phyloP scores from a whole-genome alignment of 305 asterid species.

The Petunia hybrid region DNA sequence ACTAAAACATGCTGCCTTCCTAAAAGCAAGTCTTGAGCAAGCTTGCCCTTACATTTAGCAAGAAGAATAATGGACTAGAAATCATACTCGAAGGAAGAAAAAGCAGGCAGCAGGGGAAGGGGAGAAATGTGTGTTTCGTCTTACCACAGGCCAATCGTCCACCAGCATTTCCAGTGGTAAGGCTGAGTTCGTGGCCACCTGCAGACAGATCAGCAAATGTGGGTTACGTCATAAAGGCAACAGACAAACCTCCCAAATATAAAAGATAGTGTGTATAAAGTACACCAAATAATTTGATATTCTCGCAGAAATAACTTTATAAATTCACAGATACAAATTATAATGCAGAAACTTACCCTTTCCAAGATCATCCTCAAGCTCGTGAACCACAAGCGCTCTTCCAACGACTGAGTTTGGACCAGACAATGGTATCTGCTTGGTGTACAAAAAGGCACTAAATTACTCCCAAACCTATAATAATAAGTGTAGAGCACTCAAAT shows the following conservation, averaged over 20 bases:
- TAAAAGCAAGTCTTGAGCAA: background rate
- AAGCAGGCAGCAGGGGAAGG: constrained; percentile 18
- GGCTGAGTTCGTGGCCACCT: constrained; percentile 99
- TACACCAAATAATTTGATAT: constrained; percentile 15
- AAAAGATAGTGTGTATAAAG: background rate
- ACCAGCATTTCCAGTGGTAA: constrained; percentile 93
- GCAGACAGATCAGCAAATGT: constrained; percentile 27
- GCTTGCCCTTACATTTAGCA: background rate
- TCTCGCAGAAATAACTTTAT: background rate
- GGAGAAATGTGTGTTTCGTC: constrained; percentile 28
- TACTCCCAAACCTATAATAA: background rate
- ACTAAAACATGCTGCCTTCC: background rate
- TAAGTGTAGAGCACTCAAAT: background rate
- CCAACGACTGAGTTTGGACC: constrained; percentile 94
- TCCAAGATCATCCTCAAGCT: constrained; percentile 96
- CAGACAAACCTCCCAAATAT: background rate
- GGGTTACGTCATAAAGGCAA: constrained; percentile 3
- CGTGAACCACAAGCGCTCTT: constrained; percentile 96
- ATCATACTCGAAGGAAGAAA: background rate
- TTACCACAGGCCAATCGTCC: constrained; percentile 98
- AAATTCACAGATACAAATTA: constrained; percentile 24
- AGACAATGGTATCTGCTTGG: constrained; percentile 74
- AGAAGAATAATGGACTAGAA: background rate
- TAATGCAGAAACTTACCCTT: constrained; percentile 62
- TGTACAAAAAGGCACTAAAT: constrained; percentile 22